A percentile compares a stretch with the other conserved stretches of the same genome.
These are phyloP conservation scores for Acer negundo DNA, from an alignment of 345 rosid species.

Conservation along the genomic window DNA sequence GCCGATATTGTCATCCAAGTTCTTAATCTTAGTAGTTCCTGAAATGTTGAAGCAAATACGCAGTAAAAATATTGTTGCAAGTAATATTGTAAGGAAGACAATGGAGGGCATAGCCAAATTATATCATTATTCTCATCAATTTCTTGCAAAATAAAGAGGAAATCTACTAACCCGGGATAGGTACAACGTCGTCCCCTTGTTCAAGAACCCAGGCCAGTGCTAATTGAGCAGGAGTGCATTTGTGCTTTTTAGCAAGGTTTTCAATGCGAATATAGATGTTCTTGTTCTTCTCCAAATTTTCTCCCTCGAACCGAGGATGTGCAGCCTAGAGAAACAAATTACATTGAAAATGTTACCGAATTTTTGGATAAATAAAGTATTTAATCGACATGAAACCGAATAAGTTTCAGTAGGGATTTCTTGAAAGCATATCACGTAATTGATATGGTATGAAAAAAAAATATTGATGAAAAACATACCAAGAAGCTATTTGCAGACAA, in stretches of 20 bases:
- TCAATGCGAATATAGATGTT: constrained; percentile 34
- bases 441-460: background rate
- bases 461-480: constrained; percentile 30
- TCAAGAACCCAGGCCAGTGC: constrained; percentile 64
- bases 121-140: background rate
- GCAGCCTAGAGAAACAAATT: constrained; percentile 28
- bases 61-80: background rate
- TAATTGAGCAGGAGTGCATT: constrained; percentile 49
- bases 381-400: background rate
- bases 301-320: constrained; percentile 46
- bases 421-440: background rate
- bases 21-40: constrained; percentile 60
- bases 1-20: constrained; percentile 47
- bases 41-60: background rate
- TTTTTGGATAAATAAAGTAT: background rate
- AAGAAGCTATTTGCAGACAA: constrained; percentile 33
- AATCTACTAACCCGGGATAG: constrained; percentile 50
- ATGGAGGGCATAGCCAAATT: background rate
- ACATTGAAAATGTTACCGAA: background rate
- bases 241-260: constrained; percentile 40
- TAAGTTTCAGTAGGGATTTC: background rate
- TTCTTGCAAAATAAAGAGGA: background rate
- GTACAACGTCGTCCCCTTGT: constrained; percentile 51
- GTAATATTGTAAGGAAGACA: background rate
- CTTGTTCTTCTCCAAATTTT: constrained; percentile 51